Evolutionary conservation across 2,329 filamentous ascomycete genomes (phyloP).

Genomic region (Sphaerulina vaccinii): DNA sequence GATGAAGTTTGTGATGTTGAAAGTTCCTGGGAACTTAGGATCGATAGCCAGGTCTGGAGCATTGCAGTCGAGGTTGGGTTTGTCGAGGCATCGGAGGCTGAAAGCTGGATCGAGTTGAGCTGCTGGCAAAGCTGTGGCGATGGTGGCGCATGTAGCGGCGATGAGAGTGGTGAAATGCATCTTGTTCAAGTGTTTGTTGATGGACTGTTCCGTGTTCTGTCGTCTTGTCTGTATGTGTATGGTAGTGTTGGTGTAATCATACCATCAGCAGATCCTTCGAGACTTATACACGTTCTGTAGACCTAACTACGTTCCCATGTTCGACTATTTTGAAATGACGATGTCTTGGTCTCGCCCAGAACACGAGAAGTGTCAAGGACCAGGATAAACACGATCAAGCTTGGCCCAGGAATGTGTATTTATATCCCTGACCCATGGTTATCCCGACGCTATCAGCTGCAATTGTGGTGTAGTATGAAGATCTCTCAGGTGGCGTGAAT

Average conservation of each 20-base stretch:
- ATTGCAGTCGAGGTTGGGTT: background rate
- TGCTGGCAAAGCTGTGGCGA: conserved; percentile 19
- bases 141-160: conserved; percentile 21
- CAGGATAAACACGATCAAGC: too few species aligned
- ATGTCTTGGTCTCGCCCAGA: too few species aligned
- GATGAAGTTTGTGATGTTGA: conserved; percentile 28
- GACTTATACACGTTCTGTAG: background rate
- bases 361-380: too few species aligned
- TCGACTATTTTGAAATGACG: too few species aligned
- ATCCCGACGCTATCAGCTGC: too few species aligned
- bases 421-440: too few species aligned
- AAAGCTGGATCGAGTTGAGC: background rate
- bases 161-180: conserved; percentile 26
- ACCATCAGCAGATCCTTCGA: too few species aligned
- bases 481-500: too few species aligned
- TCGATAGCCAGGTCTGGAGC: background rate
- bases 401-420: too few species aligned
- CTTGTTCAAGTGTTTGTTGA: conserved; percentile 10
- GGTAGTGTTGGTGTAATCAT: background rate
- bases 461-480: too few species aligned
- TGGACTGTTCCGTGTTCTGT: background rate
- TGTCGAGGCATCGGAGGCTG: background rate
- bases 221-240: background rate
- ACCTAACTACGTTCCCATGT: too few species aligned
- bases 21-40: conserved; percentile 11